Evolutionary conservation across 345 rosid genomes (phyloP).

Genomic region (Erodium maritimum): DNA sequence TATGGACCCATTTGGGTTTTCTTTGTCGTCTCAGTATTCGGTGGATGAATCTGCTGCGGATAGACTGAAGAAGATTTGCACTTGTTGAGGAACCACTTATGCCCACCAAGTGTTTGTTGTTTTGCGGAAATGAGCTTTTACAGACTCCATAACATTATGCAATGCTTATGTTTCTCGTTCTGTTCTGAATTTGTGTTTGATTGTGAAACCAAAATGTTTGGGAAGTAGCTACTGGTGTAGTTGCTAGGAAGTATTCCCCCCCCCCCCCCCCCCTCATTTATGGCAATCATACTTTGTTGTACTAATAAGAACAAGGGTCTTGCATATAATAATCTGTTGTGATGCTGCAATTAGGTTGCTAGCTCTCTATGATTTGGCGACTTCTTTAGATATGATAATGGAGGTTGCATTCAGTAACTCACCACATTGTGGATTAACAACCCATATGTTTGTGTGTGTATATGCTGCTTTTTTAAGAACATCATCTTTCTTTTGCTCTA

Average conservation of each 20-base stretch:
- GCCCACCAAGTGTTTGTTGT: constrained; percentile 40
- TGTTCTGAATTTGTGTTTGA: not conserved
- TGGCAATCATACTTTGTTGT: not conserved
- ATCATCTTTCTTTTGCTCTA: too few species aligned
- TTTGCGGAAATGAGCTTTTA: not conserved
- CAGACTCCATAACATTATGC: not conserved
- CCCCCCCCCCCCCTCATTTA: too few species aligned
- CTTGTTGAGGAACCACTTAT: constrained; percentile 6
- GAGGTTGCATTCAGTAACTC: not conserved
- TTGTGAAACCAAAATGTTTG: too few species aligned
- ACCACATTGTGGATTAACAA: not conserved
- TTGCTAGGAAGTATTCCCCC: not conserved
- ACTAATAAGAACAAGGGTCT: not conserved
- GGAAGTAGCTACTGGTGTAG: not conserved
- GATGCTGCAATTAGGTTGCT: not conserved
- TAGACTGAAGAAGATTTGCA: constrained; percentile 44
- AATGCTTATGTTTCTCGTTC: not conserved
- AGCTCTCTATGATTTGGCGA: not conserved
- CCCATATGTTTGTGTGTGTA: not conserved
- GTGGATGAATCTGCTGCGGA: constrained; percentile 63
- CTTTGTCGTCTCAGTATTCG: constrained; percentile 44
- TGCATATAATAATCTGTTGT: too few species aligned
- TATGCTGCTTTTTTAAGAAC: too few species aligned
- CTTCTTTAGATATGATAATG: not conserved
- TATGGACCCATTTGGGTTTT: not conserved